A percentile compares a stretch with the other conserved stretches of the same genome.
Conservation (phyloP, 495 filamentous ascomycete species). For the Achaetomiella virescens region DNA sequence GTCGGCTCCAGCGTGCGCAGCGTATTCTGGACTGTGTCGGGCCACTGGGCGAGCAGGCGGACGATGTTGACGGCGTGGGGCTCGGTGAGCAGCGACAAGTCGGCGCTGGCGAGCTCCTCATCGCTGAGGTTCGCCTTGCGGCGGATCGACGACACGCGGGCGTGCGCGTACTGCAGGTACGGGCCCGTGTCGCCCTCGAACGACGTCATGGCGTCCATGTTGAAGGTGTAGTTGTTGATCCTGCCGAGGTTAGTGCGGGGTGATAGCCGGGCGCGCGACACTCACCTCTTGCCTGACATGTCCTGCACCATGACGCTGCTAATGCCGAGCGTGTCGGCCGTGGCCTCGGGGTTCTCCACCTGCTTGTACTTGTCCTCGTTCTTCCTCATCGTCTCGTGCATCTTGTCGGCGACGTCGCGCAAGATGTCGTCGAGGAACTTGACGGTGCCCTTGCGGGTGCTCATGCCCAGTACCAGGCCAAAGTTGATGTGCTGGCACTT, state of each 20-base stretch:
- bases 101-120: conserved; percentile 50
- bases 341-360: conserved; percentile 49
- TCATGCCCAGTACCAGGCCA: conserved; percentile 57
- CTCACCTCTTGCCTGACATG: conserved; percentile 57
- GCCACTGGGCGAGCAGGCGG: conserved; percentile 56
- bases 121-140: conserved; percentile 46
- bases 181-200: conserved; percentile 67
- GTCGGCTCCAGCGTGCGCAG: conserved; percentile 60
- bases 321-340: conserved; percentile 55
- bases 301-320: conserved; percentile 61
- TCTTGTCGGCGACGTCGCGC: conserved; percentile 53
- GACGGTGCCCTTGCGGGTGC: conserved; percentile 51
- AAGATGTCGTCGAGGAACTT: conserved; percentile 59
- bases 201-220: conserved; percentile 60
- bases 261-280: not conserved
- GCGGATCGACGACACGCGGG: conserved; percentile 56
- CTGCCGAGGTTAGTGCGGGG: conserved; percentile 10
- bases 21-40: conserved; percentile 57
- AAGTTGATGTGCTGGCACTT: conserved; percentile 60
- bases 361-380: conserved; percentile 56
- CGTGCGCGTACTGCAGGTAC: conserved; percentile 64
- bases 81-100: conserved; percentile 54
- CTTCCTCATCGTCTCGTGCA: conserved; percentile 61
- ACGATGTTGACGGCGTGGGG: conserved; percentile 55
- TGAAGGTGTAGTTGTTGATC: conserved; percentile 58